Base-by-base conservation (phyloP, 768 basidiomycete species). In the Macrocybe gigantea region DNA sequence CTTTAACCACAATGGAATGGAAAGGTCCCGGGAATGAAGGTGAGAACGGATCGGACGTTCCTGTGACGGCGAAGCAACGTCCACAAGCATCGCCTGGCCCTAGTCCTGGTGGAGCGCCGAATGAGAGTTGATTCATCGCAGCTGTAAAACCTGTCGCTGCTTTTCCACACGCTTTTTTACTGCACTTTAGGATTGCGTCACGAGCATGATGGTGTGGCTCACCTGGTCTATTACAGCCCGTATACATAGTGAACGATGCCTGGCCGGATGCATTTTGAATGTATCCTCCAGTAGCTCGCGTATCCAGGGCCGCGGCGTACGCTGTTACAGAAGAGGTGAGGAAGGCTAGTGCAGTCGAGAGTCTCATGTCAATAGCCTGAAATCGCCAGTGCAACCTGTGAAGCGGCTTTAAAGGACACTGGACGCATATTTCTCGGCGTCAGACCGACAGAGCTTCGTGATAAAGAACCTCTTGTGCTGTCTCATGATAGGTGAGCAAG, bases 61-160 rank as follows among this genome's bases (percentile, higher is more conserved):
- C 78, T 1, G 79, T 78, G 47, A 82, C 41, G 13, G 69, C 61
- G 58, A 83, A 82, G 67, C 80, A 82, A 34, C 80, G 75, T 10
- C 80, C 80, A 51, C 80, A 83, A 7, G 76, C 80, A 60, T 80
- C 80, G 11, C 80, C 80, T 2, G 77, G 62, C 7, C 79, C 79
- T 0, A 63, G 30, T 0, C 78, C 77, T 13, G 78, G 74, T 11
- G 59, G 42, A 6, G 76, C 64, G 36, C 80, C 80, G 49, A 78
- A 83, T 0, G 79, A 64, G 14, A 80, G 69, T 61, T 80, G 78
- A 59, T 69, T 79, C 8, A 82, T 71, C 5, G 80, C 80, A 9
- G 79, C 78, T 5, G 77, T 78, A 59, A 63, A 80, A 3, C 80
- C 80, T 31, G 54, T 60, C 2, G 70, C 75, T 12, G 67, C 53